phyloP scores from a whole-genome alignment of 805 yeast species.

The Wickerhamomyces subpelliculosus region DNA sequence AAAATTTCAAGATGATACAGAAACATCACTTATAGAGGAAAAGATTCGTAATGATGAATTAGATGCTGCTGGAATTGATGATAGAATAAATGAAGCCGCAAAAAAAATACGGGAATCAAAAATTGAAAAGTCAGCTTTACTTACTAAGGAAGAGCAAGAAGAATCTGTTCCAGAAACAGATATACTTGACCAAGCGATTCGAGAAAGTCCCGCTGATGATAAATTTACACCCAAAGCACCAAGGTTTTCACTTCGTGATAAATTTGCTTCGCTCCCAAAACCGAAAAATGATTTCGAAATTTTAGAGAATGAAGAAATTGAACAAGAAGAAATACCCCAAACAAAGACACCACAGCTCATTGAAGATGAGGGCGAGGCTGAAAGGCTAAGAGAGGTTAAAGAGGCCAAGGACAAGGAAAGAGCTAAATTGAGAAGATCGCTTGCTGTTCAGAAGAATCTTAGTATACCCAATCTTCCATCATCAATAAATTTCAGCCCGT shows the following conservation, averaged over 20 bases:
- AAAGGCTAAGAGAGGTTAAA: conserved; percentile 9
- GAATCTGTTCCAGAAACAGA: conserved; percentile 1
- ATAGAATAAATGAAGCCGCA: conserved; percentile 26
- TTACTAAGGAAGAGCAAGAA: conserved; percentile 17
- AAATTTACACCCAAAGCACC: neutral
- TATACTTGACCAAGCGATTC: neutral
- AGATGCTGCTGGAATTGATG: conserved; percentile 3
- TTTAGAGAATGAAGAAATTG: conserved; percentile 23
- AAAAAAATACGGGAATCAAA: conserved; percentile 31
- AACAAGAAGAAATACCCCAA: conserved; percentile 5
- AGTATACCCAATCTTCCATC: conserved; percentile 30
- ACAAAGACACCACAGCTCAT: neutral
- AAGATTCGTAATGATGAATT: no score
- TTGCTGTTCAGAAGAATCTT: conserved; percentile 38
- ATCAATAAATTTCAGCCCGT: no score
- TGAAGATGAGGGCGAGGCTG: conserved; percentile 17
- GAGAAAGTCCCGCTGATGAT: neutral
- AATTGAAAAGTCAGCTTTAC: conserved; percentile 27
- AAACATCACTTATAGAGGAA: no score
- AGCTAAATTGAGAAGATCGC: conserved; percentile 34
- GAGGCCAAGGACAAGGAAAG: conserved; percentile 8
- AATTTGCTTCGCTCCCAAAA: conserved; percentile 29
- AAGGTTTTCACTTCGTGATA: conserved; percentile 4
- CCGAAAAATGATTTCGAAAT: conserved; percentile 44
- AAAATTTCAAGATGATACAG: conserved; percentile 6